Conservation (phyloP, 1,284 basidiomycete species). For the Coriolopsis trogii region DNA sequence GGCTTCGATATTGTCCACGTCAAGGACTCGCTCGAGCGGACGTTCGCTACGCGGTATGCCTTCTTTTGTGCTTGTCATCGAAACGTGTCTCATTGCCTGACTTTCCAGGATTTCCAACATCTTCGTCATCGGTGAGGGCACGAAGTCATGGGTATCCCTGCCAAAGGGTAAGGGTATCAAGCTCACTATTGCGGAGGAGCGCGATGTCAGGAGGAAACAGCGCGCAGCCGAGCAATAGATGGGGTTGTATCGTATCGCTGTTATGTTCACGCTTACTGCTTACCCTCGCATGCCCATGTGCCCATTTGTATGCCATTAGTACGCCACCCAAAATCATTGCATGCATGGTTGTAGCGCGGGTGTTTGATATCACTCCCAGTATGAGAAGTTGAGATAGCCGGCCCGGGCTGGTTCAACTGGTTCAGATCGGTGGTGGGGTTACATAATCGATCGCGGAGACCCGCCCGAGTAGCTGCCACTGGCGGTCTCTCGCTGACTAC, state of each 20-base stretch:
- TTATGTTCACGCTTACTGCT: constrained; percentile 30
- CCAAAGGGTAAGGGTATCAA: constrained; percentile 99
- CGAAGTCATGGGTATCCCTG: constrained; percentile 96
- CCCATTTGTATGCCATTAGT: constrained; percentile 53
- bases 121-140: constrained; percentile 96
- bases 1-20: constrained; percentile 99
- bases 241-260: constrained; percentile 35
- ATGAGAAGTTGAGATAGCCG: too few relatives aligned
- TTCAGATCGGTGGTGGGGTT: too few relatives aligned
- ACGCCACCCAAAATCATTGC: constrained; percentile 33
- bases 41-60: constrained; percentile 91
- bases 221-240: constrained; percentile 55
- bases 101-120: constrained; percentile 92
- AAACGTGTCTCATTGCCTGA: neutral
- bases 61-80: constrained; percentile 1
- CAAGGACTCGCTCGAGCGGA: constrained; percentile 93
- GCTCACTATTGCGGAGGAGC: constrained; percentile 88
- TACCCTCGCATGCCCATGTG: constrained; percentile 39
- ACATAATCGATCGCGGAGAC: too few relatives aligned
- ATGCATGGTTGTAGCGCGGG: constrained; percentile 25
- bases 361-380: too few relatives aligned
- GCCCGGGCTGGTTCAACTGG: too few relatives aligned
- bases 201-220: constrained; percentile 78
- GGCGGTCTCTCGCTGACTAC: too few relatives aligned
- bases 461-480: too few relatives aligned